Evolutionary conservation across 2,329 filamentous ascomycete genomes (phyloP).

Genomic region (Curvularia sp.): DNA sequence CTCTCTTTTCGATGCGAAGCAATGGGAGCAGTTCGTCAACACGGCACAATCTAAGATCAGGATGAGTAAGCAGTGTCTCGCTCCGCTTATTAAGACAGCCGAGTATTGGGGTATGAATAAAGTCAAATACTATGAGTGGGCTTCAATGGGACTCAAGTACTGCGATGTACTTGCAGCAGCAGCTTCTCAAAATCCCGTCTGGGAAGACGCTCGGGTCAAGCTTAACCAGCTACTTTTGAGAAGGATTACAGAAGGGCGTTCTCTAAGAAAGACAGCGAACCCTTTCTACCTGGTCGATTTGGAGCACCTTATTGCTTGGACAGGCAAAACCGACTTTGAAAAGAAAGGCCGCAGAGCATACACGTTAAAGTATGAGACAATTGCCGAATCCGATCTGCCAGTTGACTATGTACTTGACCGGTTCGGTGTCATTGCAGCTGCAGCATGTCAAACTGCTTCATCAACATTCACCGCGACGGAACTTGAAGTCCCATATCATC

Average conservation of each 20-base stretch:
- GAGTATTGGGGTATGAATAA: slow-evolving; percentile 18
- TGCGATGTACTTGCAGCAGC: slow-evolving; percentile 22
- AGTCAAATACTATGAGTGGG: slow-evolving; percentile 24
- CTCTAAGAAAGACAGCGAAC: slow-evolving; percentile 13
- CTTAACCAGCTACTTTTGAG: slow-evolving; percentile 24
- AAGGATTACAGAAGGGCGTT: slow-evolving; percentile 17
- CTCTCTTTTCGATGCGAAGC: slow-evolving; percentile 13
- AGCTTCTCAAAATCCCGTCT: slow-evolving; percentile 19
- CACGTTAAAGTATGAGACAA: slow-evolving; percentile 7
- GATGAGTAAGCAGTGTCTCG: slow-evolving; percentile 21
- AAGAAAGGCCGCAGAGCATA: slow-evolving; percentile 12
- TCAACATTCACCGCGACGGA: slow-evolving; percentile 1
- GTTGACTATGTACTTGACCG: slow-evolving; percentile 21
- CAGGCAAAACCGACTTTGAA: slow-evolving; percentile 12
- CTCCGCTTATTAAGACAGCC: slow-evolving; percentile 19
- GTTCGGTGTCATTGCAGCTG: slow-evolving; percentile 20
- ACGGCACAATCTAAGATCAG: slow-evolving; percentile 10
- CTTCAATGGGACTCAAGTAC: slow-evolving; percentile 20
- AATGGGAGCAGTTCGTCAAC: slow-evolving; percentile 20
- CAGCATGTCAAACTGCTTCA: slow-evolving; percentile 3
- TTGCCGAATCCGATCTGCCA: slow-evolving; percentile 17
- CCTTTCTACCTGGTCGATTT: slow-evolving; percentile 17
- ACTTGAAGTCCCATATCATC: slow-evolving; percentile 2
- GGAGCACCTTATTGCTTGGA: slow-evolving; percentile 15
- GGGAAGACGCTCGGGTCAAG: slow-evolving; percentile 21